Percentiles rank a stretch among this genome's conserved stretches.
phyloP scores from a whole-genome alignment of 1,284 basidiomycete genomes.

The Ceratorhiza oryzae-sativae region DNA sequence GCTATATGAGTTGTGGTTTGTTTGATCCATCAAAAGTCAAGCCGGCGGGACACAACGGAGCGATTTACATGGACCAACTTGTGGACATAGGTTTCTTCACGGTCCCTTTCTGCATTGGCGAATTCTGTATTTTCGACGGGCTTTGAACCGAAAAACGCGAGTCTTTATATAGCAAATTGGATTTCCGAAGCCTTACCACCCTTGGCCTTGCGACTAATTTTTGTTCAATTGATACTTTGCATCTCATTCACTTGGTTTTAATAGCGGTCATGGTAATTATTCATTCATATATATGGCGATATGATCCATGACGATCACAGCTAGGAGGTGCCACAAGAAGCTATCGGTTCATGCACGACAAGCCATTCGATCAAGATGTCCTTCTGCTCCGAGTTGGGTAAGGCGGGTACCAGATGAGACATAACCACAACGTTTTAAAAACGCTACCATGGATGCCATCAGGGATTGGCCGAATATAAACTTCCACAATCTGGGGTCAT shows the following conservation, averaged over 20 bases:
- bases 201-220: no score
- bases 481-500: neutral
- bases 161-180: no score
- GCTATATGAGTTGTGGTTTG: slow-evolving; percentile 4
- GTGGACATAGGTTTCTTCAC: no score
- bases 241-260: no score
- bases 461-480: neutral
- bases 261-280: no score
- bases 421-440: neutral
- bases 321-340: neutral
- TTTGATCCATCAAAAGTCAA: neutral
- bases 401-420: neutral
- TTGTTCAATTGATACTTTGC: no score
- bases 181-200: no score
- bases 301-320: neutral
- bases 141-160: no score
- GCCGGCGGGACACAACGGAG: neutral
- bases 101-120: no score
- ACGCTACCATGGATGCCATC: neutral
- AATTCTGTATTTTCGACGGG: no score
- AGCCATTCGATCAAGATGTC: no score
- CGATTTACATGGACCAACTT: neutral
- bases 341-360: neutral
- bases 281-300: no score
- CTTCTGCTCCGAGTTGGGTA: neutral